A percentile compares a stretch with the other conserved stretches of the same genome.
Conservation (phyloP, 2,329 filamentous ascomycete genomes). For the Penicillium sp. region DNA sequence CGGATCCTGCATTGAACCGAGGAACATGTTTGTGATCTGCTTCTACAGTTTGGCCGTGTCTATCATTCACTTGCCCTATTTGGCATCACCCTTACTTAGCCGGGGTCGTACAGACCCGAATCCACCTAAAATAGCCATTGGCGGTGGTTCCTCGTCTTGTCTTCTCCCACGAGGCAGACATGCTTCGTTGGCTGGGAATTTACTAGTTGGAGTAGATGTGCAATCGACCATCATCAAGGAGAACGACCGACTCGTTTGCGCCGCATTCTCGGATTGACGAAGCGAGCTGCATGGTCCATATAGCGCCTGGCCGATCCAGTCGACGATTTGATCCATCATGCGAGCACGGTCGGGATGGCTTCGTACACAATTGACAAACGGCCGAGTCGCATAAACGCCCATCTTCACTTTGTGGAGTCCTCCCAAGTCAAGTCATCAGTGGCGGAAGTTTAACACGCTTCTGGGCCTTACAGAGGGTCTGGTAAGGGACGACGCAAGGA, state of each 20-base stretch:
- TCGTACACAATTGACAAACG: constrained; percentile 12
- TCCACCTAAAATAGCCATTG: constrained; percentile 1
- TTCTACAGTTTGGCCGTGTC: constrained; percentile 12
- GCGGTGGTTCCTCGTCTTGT: too few species aligned
- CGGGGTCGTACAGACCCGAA: constrained; percentile 12
- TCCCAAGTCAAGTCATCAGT: constrained; percentile 6
- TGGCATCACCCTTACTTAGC: constrained; percentile 15
- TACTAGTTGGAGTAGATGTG: too few species aligned
- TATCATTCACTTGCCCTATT: constrained; percentile 14
- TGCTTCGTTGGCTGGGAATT: constrained; percentile 6
- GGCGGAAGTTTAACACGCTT: constrained; percentile 13
- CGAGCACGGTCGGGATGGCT: not conserved
- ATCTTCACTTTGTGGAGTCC: not conserved
- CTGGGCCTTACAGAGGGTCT: constrained; percentile 13
- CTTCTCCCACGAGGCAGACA: constrained; percentile 8
- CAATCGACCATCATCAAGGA: not conserved
- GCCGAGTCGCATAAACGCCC: constrained; percentile 16
- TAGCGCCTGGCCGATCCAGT: constrained; percentile 2
- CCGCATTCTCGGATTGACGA: constrained; percentile 7
- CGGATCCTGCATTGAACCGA: not conserved
- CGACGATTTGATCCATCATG: constrained; percentile 4
- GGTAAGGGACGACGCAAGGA: constrained; percentile 19
- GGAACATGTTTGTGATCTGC: constrained; percentile 14
- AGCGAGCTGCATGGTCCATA: constrained; percentile 5
- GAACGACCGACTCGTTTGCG: constrained; percentile 1